Conservation (phyloP, 225 moss, liverwort and hornwort species). For the Polytrichum formosum region DNA sequence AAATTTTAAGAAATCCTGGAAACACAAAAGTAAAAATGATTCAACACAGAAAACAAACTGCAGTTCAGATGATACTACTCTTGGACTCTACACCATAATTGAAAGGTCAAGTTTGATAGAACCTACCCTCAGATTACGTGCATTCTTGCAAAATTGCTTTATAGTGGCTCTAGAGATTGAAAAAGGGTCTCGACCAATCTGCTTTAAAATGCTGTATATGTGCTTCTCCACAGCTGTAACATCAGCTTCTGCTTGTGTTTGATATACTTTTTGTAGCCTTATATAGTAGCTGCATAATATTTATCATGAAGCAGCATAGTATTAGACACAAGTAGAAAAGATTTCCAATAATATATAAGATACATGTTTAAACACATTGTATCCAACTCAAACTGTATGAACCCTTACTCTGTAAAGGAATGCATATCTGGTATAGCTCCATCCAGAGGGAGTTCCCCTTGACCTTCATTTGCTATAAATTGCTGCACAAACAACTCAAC, state of each 20-base stretch:
- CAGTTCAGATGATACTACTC: no score
- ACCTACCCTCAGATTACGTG: conserved; percentile 81
- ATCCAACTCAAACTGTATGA: not conserved
- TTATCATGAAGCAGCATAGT: no score
- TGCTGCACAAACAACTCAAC: conserved; percentile 43
- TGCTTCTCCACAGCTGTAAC: conserved; percentile 72
- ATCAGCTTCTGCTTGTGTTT: conserved; percentile 90
- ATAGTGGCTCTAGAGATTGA: conserved; percentile 67
- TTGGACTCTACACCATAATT: no score
- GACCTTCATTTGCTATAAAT: conserved; percentile 90
- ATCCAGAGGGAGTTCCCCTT: conserved; percentile 95
- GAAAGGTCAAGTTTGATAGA: conserved; percentile 1
- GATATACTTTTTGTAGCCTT: conserved; percentile 85
- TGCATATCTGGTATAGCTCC: conserved; percentile 99
- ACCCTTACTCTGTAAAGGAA: conserved; percentile 87
- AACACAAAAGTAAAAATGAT: no score
- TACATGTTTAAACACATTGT: no score
- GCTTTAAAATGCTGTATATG: conserved; percentile 59
- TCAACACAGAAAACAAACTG: no score
- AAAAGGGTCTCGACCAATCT: conserved; percentile 75
- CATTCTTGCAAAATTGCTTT: conserved; percentile 95
- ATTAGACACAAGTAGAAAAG: no score
- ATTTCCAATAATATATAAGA: no score
- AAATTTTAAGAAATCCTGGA: no score
- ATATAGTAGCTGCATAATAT: conserved; percentile 76